Percentiles rank a stretch among this genome's conserved stretches.
Conservation (phyloP, 495 filamentous ascomycete genomes). For the Niebla homalea region DNA sequence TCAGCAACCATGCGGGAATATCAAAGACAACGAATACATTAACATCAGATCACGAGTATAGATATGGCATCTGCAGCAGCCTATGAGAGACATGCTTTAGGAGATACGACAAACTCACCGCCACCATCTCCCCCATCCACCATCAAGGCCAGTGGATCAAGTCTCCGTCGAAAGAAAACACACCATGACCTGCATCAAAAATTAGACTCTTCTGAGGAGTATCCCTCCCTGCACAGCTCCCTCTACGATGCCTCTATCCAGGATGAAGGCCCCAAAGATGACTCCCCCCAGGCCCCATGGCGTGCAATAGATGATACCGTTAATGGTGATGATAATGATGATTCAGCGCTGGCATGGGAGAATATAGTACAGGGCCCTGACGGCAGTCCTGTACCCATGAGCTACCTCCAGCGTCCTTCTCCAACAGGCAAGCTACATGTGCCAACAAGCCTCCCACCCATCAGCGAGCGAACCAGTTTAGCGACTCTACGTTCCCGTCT, state of each 20-base stretch:
- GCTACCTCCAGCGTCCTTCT: constrained; percentile 5
- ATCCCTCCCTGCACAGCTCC: constrained; percentile 27
- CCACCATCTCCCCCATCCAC: constrained; percentile 7
- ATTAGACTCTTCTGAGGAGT: constrained; percentile 24
- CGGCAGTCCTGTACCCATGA: constrained; percentile 7
- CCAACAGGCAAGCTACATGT: neutral
- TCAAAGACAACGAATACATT: too few relatives aligned
- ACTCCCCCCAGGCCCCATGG: neutral
- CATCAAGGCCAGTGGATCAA: constrained; percentile 1
- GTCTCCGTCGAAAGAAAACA: constrained; percentile 10
- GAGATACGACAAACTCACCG: constrained; percentile 8
- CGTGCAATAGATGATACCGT: neutral
- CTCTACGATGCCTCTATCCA: constrained; percentile 32
- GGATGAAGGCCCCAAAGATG: constrained; percentile 15
- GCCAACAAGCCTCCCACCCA: constrained; percentile 9
- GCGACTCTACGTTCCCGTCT: constrained; percentile 8
- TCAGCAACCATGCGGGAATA: too few relatives aligned
- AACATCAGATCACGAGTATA: too few relatives aligned
- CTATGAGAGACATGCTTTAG: neutral
- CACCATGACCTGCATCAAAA: constrained; percentile 12
- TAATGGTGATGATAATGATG: neutral
- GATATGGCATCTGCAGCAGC: too few relatives aligned
- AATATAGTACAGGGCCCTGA: constrained; percentile 6
- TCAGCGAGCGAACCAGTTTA: constrained; percentile 11
- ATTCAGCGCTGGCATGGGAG: constrained; percentile 4